Percentiles rank a stretch among this genome's conserved stretches.
phyloP scores from a whole-genome alignment of 352 stramenopile species.

The Phytophthora sansomeana region DNA sequence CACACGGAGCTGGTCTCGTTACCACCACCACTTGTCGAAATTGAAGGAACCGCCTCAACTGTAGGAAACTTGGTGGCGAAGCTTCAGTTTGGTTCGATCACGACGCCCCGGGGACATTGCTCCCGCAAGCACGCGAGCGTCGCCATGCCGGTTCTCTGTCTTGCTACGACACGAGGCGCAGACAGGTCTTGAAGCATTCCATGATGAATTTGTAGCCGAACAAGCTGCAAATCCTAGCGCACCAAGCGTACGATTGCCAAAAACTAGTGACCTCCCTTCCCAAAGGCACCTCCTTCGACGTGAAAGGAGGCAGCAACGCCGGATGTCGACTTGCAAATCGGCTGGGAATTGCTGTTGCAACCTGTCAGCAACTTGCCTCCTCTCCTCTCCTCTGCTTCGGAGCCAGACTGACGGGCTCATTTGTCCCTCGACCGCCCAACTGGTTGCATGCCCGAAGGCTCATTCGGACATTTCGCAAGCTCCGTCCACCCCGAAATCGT shows the following conservation, averaged over 20 bases:
- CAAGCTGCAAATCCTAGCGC: slow-evolving; percentile 32
- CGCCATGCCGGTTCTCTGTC: slow-evolving; percentile 18
- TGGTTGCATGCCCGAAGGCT: slow-evolving; percentile 8
- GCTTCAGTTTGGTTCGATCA: not conserved
- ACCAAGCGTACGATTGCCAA: slow-evolving; percentile 37
- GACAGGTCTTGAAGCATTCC: slow-evolving; percentile 22
- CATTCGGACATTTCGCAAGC: slow-evolving; percentile 29
- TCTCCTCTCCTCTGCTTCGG: slow-evolving; percentile 16
- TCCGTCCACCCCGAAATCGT: slow-evolving; percentile 18
- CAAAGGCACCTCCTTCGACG: too few species aligned
- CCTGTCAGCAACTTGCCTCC: not conserved
- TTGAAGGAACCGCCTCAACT: not conserved
- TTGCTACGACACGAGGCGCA: slow-evolving; percentile 26
- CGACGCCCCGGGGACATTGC: not conserved
- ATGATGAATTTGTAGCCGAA: slow-evolving; percentile 19
- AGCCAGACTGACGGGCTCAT: slow-evolving; percentile 1
- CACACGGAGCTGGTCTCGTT: not conserved
- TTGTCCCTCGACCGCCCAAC: slow-evolving; percentile 9
- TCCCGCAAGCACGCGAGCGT: not conserved
- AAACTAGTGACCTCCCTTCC: slow-evolving; percentile 11
- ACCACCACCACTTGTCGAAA: slow-evolving; percentile 1
- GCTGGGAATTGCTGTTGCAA: too few species aligned
- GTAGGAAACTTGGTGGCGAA: not conserved
- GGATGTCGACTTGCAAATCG: too few species aligned
- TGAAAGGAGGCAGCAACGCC: too few species aligned